A percentile compares a stretch with the other conserved stretches of the same genome.
Evolutionary conservation across 2,329 filamentous ascomycete genomes (phyloP).

Genomic region (Tolypocladium endophyticum): DNA sequence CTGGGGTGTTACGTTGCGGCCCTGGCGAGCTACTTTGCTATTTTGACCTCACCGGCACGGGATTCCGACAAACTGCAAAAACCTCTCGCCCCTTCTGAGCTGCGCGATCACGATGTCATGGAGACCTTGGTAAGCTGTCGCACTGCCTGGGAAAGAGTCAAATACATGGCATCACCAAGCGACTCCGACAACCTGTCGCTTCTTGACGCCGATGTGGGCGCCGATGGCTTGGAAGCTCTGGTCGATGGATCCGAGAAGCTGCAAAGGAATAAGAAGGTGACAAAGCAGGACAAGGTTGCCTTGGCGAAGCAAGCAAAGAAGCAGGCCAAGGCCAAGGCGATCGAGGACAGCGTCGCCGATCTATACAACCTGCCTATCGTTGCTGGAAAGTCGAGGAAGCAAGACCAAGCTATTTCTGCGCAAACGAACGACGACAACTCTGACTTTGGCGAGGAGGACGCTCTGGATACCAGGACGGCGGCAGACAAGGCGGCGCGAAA

Average conservation of each 20-base stretch:
- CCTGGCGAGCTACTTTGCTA: slow-evolving; percentile 86
- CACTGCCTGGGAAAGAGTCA: slow-evolving; percentile 67
- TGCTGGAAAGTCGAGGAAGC: slow-evolving; percentile 33
- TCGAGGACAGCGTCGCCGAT: slow-evolving; percentile 61
- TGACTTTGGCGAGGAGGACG: slow-evolving; percentile 87
- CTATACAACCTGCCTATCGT: slow-evolving; percentile 51
- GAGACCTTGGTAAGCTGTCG: slow-evolving; percentile 69
- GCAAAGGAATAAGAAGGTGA: slow-evolving; percentile 13
- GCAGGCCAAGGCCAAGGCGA: slow-evolving; percentile 42
- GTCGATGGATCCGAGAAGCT: slow-evolving; percentile 18
- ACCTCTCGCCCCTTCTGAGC: slow-evolving; percentile 62
- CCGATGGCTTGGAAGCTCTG: slow-evolving; percentile 6
- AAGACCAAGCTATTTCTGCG: slow-evolving; percentile 15
- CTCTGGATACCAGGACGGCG: slow-evolving; percentile 65
- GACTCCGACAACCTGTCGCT: slow-evolving; percentile 21
- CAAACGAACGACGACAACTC: slow-evolving; percentile 54
- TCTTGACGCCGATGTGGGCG: slow-evolving; percentile 10
- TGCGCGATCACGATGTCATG: slow-evolving; percentile 90
- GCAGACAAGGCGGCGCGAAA: slow-evolving; percentile 83
- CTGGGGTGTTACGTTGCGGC: slow-evolving; percentile 78
- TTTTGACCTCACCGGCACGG: slow-evolving; percentile 71
- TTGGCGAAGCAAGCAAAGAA: slow-evolving; percentile 29
- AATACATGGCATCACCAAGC: slow-evolving; percentile 46
- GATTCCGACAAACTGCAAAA: slow-evolving; percentile 42
- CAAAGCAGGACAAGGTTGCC: slow-evolving; percentile 24